Percentiles rank a stretch among this genome's conserved stretches.
Evolutionary conservation across 306 rosid genomes (phyloP).

Genomic region (Prunus dulcis): DNA sequence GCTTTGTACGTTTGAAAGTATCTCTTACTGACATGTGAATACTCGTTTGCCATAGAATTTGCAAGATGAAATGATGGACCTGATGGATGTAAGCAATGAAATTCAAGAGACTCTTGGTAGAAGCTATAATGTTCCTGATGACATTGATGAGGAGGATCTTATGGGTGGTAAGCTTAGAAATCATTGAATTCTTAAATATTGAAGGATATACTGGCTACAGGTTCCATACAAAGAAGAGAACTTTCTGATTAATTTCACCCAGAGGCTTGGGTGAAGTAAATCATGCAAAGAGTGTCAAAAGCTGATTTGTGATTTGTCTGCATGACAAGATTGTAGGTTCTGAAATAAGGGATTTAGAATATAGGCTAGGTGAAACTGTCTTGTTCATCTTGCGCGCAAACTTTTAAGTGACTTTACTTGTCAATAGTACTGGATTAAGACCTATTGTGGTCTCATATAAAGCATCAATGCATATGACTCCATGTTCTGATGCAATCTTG

Average conservation of each 20-base stretch:
- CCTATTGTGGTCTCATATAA: not conserved
- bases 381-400: not conserved
- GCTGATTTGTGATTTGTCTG: not conserved
- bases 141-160: conserved; percentile 93
- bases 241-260: not conserved
- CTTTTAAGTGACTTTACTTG: not conserved
- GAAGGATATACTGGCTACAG: not conserved
- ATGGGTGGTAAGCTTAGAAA: conserved; percentile 77
- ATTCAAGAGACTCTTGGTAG: conserved; percentile 94
- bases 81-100: conserved; percentile 94
- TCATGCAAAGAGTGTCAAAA: not conserved
- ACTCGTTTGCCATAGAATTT: conserved; percentile 50
- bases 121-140: conserved; percentile 96
- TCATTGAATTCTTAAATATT: conserved; percentile 6
- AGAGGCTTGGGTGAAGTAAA: not conserved
- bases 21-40: conserved; percentile 16
- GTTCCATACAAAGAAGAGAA: not conserved
- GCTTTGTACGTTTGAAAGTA: conserved; percentile 2
- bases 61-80: conserved; percentile 99
- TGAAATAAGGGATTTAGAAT: not conserved
- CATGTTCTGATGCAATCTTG: not conserved
- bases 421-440: not conserved
- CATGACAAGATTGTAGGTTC: not conserved
- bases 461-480: not conserved
- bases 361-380: not conserved